Evolutionary conservation across 2,329 filamentous ascomycete species (phyloP).

Genomic region (Metarhizium brunneum): DNA sequence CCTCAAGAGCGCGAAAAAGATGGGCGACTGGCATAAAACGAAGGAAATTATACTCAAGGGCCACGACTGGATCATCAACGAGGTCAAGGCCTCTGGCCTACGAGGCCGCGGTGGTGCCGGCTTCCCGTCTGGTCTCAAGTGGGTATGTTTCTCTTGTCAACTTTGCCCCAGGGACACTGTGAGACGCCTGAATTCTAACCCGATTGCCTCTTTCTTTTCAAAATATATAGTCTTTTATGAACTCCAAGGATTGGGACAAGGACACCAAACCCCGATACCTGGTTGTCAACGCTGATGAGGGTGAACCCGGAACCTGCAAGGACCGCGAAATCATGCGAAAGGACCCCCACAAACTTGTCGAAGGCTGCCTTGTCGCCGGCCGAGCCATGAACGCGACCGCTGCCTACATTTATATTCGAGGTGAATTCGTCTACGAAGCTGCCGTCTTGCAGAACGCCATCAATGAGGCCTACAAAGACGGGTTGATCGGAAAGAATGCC

Average conservation of each 20-base stretch:
- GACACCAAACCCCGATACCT: conserved; percentile 92
- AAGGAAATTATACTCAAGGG: conserved; percentile 98
- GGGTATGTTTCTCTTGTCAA: conserved; percentile 51
- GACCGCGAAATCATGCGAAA: conserved; percentile 99
- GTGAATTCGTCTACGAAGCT: conserved; percentile 95
- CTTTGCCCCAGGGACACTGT: not conserved
- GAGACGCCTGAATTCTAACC: not conserved
- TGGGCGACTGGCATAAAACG: conserved; percentile 98
- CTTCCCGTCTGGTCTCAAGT: conserved; percentile 98
- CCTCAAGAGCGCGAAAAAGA: conserved; percentile 90
- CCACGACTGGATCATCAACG: conserved; percentile 96
- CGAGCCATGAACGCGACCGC: conserved; percentile 98
- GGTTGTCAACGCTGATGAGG: conserved; percentile 97
- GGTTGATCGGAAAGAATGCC: conserved; percentile 95
- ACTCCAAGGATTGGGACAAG: conserved; percentile 99
- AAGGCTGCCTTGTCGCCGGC: conserved; percentile 91
- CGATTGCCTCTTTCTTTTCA: not conserved
- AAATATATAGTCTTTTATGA: conserved; percentile 85
- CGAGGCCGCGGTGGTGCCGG: conserved; percentile 94
- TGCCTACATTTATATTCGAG: conserved; percentile 98
- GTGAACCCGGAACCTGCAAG: conserved; percentile 98
- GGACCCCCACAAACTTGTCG: conserved; percentile 97
- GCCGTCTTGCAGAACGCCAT: conserved; percentile 90
- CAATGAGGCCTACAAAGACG: conserved; percentile 92
- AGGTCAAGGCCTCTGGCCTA: conserved; percentile 93